Evolutionary conservation across 2,329 filamentous ascomycete genomes (phyloP).

Genomic region (Fusarium nurragi): DNA sequence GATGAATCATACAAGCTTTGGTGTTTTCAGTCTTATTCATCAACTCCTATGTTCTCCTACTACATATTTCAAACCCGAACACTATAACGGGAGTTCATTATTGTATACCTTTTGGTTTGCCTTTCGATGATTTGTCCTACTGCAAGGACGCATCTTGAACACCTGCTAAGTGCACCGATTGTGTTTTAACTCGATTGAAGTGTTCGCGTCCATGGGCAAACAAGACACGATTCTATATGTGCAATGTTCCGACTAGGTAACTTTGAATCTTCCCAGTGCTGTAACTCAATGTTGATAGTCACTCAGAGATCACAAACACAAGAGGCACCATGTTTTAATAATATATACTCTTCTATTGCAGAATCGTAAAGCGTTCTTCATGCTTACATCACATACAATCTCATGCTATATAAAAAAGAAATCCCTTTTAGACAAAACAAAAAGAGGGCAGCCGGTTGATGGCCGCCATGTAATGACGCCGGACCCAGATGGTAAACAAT

Average conservation of each 20-base stretch:
- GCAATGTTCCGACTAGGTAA: too few species aligned
- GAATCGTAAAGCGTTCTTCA: conserved; percentile 39
- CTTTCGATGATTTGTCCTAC: too few species aligned
- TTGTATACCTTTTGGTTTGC: background rate
- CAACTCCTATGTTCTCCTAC: background rate
- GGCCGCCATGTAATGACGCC: conserved; percentile 45
- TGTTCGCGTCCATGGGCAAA: too few species aligned
- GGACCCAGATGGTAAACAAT: conserved; percentile 42
- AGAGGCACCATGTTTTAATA: conserved; percentile 4
- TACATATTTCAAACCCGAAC: background rate
- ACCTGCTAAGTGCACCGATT: too few species aligned
- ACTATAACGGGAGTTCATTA: background rate
- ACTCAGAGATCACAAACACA: background rate
- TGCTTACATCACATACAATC: conserved; percentile 44
- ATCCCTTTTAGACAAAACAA: conserved; percentile 31
- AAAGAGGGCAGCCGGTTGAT: conserved; percentile 40
- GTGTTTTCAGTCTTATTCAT: background rate
- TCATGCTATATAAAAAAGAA: conserved; percentile 30
- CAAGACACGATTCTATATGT: too few species aligned
- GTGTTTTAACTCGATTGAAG: too few species aligned
- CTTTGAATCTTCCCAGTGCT: too few species aligned
- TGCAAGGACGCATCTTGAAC: too few species aligned
- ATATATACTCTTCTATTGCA: conserved; percentile 44
- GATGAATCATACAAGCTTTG: conserved; percentile 1
- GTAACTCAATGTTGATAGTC: too few species aligned